Evolutionary conservation across 1,284 basidiomycete genomes (phyloP), one percentile per base, ranked within the genome.

Genomic region (Sutorius eximius): DNA sequence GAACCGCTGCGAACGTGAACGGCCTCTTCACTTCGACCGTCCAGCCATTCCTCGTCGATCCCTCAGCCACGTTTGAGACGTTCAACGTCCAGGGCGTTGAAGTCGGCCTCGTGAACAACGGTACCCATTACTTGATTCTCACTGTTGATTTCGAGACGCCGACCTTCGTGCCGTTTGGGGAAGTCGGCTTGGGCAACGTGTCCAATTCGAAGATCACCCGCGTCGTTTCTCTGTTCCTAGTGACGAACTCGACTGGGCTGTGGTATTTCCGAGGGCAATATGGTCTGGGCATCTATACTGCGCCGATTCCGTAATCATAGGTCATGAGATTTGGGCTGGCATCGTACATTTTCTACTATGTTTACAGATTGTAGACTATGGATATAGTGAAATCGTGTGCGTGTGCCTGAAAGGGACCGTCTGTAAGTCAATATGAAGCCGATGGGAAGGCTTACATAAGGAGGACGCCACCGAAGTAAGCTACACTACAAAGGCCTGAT

Each of bases 61-160:
- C 66, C 0, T 11, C 2, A 3, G 59, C 34, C 0, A 57, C 49
- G 7, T 44, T 40, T 12, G 24, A 34, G 34, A 45, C 7, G 16
- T 69, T 57, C 37, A 29, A 45, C 10, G 27, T 57, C 2, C 8
- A n/a, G 0, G 69, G 62, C 1, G 64, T 70, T 8, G 68, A 72
- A 13, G 58, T 41, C 0, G 55, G 68, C 6, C 20, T 64, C 5
- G 67, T 66, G 68, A 6, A 53, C 52, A 64, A 67, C 5, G 59
- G 64, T 18, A 64, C 49, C 3, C 30, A 51, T 1, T 71, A 59
- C 33, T 29, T 72, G 40, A 38, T 71, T 24, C 38, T 69, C 15
- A 50, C 56, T 34, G 32, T 45, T 9, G 69, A 68, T 33, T 8
- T 59, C 9, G 45, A 48, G 6, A 2, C 34, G 0, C 0, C 32